Base-by-base conservation (phyloP, 306 rosid genomes). In the Gastrolobium villosum region DNA sequence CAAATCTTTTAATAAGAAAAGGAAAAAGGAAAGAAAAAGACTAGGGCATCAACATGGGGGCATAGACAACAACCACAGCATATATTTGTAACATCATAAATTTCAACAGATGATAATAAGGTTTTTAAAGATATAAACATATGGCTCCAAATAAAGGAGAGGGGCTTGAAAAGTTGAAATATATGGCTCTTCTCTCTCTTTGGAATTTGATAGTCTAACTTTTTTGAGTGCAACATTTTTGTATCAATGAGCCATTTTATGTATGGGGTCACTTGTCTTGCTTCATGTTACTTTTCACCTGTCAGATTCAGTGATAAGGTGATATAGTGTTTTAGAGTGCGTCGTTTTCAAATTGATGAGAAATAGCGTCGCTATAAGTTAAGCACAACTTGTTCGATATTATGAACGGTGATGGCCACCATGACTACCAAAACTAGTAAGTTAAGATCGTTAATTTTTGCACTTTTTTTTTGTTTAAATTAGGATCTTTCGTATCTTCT, bases 251-350 rank as follows among this genome's bases (percentile, higher is more conserved):
- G 34, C 39, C 46, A 44, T 34, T 7, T 26, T 15, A 6, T 59
- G 77, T 13, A 50, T 49, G 70, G 70, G 32, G 35, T 36, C 32
- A 20, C 72, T 34, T 43, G 70, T 37, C 76, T 44, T 56, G 8
- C 7, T 61, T 53, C 11, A 6, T 5, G 5, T 65, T 46, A 40
- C 35, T 4, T 62, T 67, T 73, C 80, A 41, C n/a, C 3, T 57
- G 34, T 49, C 83, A 41, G 34, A n/a, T 13, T 65, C 15, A 8
- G 77, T 14, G 72, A 66, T 49, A 73, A 20, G 48, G 49, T 71
- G 75, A 10, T 10, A 20, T 77, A 34, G 39, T 79, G 50, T 43
- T 63, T n/a, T 41, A 50, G 65, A 20, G 48, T 62, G 40, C 34
- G 39, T 53, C 57, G 2, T 59, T 71, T 76, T 35, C 80, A 5